Percentiles rank a stretch among this genome's conserved stretches.
phyloP scores from a whole-genome alignment of 83 land plant genomes.

The Diphasiastrum complanatum region DNA sequence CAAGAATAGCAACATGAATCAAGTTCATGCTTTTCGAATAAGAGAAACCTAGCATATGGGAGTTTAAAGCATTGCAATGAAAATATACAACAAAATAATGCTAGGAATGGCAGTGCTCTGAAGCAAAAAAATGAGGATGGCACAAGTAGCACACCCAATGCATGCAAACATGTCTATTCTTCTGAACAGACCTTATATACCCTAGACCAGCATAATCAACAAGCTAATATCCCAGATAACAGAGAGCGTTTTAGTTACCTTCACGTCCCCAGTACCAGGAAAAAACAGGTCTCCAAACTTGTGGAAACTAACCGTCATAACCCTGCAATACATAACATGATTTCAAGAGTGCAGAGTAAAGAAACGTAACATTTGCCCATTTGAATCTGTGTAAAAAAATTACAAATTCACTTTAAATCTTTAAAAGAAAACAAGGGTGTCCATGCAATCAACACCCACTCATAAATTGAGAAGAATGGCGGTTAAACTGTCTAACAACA shows the following conservation, averaged over 20 bases:
- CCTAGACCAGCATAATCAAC: too few relatives aligned
- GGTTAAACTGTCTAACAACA: too few relatives aligned
- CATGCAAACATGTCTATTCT: too few relatives aligned
- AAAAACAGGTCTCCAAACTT: conserved; percentile 92
- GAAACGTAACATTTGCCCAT: background rate
- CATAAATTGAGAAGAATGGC: too few relatives aligned
- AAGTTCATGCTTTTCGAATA: background rate
- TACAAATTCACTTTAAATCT: too few relatives aligned
- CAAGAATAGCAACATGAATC: background rate
- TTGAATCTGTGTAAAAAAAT: background rate
- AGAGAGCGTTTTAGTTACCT: too few relatives aligned
- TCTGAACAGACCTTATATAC: too few relatives aligned
- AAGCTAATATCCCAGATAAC: too few relatives aligned
- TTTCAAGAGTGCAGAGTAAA: too few relatives aligned
- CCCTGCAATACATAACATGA: conserved; percentile 47
- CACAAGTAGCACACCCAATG: background rate
- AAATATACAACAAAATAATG: background rate
- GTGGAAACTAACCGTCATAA: conserved; percentile 99
- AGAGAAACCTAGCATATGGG: background rate
- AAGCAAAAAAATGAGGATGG: background rate
- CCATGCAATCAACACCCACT: too few relatives aligned
- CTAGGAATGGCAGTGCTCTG: too few relatives aligned
- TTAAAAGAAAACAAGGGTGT: too few relatives aligned
- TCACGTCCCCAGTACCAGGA: conserved; percentile 99
- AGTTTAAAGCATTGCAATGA: background rate